Evolutionary conservation across 257 asterid species (phyloP).

Genomic region (Solanum clarkiae): DNA sequence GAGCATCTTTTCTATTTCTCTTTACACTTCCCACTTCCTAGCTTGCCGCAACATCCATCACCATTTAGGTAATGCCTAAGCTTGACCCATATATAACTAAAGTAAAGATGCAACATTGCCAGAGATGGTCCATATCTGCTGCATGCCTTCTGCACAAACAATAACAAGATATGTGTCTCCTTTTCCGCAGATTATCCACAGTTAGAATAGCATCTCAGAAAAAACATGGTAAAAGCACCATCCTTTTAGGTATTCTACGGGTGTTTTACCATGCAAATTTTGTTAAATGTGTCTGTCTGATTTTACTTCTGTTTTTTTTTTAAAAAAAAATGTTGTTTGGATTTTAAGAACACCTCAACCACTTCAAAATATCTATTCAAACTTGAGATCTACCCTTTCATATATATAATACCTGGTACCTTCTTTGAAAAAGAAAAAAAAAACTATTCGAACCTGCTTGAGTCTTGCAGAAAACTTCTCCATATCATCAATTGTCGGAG

Average conservation of each 20-base stretch:
- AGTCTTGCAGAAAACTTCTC: background rate
- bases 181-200: background rate
- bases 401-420: too few species aligned
- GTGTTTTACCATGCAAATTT: background rate
- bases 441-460: background rate
- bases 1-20: background rate
- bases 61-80: background rate
- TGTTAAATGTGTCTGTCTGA: background rate
- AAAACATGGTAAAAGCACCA: background rate
- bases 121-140: background rate
- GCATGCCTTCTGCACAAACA: background rate
- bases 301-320: background rate
- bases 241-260: background rate
- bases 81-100: background rate
- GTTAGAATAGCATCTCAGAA: background rate
- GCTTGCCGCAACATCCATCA: background rate
- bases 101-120: background rate
- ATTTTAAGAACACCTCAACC: background rate
- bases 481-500: background rate
- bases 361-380: background rate
- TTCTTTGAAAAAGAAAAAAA: too few species aligned
- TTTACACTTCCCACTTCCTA: background rate
- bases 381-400: too few species aligned
- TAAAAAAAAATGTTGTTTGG: background rate
- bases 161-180: background rate